phyloP scores from a whole-genome alignment of 1,139 yeast species.

The Yamadazyma kanchanaburiensis region DNA sequence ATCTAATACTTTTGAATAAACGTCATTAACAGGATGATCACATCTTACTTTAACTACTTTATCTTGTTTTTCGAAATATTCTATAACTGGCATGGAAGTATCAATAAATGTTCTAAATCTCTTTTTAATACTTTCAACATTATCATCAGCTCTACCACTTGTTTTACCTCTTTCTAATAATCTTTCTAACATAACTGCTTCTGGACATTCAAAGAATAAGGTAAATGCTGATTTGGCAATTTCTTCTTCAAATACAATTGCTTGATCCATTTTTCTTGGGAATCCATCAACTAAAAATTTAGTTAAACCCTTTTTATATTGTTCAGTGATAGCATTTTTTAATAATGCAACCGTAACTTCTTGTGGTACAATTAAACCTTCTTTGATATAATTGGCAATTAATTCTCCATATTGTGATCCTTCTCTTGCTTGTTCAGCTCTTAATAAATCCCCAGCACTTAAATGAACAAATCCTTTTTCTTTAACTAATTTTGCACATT shows the following conservation, averaged over 20 bases:
- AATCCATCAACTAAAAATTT: slow-evolving; percentile 89
- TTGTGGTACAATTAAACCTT: slow-evolving; percentile 93
- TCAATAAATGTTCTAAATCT: slow-evolving; percentile 83
- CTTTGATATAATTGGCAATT: slow-evolving; percentile 78
- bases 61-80: slow-evolving; percentile 69
- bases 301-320: slow-evolving; percentile 45
- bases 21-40: slow-evolving; percentile 75
- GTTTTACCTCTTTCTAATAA: slow-evolving; percentile 90
- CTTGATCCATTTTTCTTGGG: slow-evolving; percentile 99
- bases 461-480: slow-evolving; percentile 83
- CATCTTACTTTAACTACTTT: slow-evolving; percentile 80
- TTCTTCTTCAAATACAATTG: slow-evolving; percentile 79
- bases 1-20: slow-evolving; percentile 64
- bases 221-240: slow-evolving; percentile 77
- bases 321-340: slow-evolving; percentile 70
- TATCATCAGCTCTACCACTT: slow-evolving; percentile 91
- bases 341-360: slow-evolving; percentile 86
- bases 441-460: slow-evolving; percentile 90
- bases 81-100: slow-evolving; percentile 93
- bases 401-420: slow-evolving; percentile 85
- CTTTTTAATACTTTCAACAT: slow-evolving; percentile 83
- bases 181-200: slow-evolving; percentile 79
- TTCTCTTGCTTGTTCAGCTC: slow-evolving; percentile 84
- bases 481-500: slow-evolving; percentile 78
- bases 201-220: slow-evolving; percentile 93